Conservation (phyloP, 441 rosid genomes). For the Erodium texanum region DNA sequence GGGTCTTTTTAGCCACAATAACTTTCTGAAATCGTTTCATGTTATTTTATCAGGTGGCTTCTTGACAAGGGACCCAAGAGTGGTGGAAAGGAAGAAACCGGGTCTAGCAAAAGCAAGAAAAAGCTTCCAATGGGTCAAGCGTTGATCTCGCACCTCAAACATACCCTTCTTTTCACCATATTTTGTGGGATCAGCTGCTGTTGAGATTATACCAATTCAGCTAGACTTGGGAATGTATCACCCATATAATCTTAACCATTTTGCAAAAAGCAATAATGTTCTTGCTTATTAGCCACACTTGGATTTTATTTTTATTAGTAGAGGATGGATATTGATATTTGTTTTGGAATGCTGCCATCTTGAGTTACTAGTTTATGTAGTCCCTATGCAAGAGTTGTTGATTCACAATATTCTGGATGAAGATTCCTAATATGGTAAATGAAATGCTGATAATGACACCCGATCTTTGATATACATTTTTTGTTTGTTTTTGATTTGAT, state of each 20-base stretch:
- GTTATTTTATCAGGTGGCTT: constrained; percentile 51
- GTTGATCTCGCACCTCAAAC: constrained; percentile 31
- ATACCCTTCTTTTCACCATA: background rate
- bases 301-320: no score
- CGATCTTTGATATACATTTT: no score
- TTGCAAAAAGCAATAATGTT: background rate
- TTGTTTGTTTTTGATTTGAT: no score
- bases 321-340: no score
- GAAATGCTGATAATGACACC: background rate
- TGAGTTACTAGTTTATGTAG: background rate
- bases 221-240: background rate
- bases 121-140: constrained; percentile 95
- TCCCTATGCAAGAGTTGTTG: background rate
- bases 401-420: no score
- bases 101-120: constrained; percentile 96
- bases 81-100: constrained; percentile 96
- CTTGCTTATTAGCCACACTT: background rate
- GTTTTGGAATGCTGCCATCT: no score
- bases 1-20: no score
- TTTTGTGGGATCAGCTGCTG: background rate
- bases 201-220: background rate
- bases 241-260: background rate
- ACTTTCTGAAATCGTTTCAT: background rate
- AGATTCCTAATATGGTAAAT: no score
- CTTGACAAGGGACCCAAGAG: constrained; percentile 85